Evolutionary conservation across 306 rosid species (phyloP).

Genomic region (Cucumis cinereus): DNA sequence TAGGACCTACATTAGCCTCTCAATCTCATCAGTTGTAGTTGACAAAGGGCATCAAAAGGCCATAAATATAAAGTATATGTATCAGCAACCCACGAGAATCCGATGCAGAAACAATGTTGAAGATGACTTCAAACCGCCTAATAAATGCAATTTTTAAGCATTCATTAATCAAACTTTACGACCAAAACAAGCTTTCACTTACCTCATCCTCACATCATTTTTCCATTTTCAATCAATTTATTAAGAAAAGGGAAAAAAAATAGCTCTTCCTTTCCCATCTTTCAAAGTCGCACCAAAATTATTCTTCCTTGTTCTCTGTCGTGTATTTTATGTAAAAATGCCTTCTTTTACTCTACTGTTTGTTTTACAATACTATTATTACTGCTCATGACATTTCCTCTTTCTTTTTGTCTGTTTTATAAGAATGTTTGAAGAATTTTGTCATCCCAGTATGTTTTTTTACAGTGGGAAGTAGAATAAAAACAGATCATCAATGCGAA

Average conservation of each 20-base stretch:
- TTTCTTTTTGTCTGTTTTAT: not conserved
- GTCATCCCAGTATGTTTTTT: not conserved
- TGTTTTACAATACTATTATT: not conserved
- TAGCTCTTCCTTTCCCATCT: conserved; percentile 19
- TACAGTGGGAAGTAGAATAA: not conserved
- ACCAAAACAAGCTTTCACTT: conserved; percentile 19
- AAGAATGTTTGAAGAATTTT: not conserved
- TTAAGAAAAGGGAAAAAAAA: not conserved
- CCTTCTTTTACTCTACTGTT: not conserved
- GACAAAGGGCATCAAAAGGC: conserved; percentile 2
- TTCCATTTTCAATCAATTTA: conserved; percentile 8
- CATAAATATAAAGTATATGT: conserved; percentile 7
- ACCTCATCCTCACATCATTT: conserved; percentile 21
- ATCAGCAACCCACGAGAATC: conserved; percentile 29
- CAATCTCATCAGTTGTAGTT: conserved; percentile 9
- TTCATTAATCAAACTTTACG: conserved; percentile 15
- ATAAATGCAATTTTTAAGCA: conserved; percentile 11
- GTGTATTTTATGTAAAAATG: conserved; percentile 1
- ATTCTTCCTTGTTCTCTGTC: not conserved
- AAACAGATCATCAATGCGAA: no score
- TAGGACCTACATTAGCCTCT: conserved; percentile 2
- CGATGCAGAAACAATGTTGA: conserved; percentile 34
- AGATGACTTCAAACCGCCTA: conserved; percentile 47
- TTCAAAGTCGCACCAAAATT: conserved; percentile 23
- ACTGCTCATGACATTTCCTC: not conserved